Evolutionary conservation across 2,329 filamentous ascomycete species (phyloP), one percentile per base, ranked within the genome.

Genomic region (Nectriaceae sp.): DNA sequence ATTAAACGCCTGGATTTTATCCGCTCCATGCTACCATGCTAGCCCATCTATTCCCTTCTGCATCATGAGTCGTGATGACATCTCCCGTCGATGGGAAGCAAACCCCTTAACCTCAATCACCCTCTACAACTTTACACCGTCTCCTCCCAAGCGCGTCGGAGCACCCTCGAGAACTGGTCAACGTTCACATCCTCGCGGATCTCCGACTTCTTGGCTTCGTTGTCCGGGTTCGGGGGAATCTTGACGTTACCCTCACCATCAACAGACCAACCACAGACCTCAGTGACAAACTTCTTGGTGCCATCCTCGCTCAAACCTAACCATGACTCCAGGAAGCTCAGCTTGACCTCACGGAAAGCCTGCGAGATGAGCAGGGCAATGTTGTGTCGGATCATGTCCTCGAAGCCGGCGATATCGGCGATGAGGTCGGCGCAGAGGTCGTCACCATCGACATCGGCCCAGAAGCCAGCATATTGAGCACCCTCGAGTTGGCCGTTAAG

Each of bases 371-470:
- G 89, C 39, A 88, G 83, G 44, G 91, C 92, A 67, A 99, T 97
- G 62, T 90, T 84, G 59, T 95, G 82, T 58, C 94, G 87, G 75
- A 99, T 87, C 51, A 93, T 77, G 69, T 97, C 93, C 78, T 99
- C 94, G 69, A 99, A 99, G 33, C 92, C 94, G 39, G 85, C 82
- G 44, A 97, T 92, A 64, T 99, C 95, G 62, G 93, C 94, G 51
- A 93, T 90, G 60, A 99, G 77, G 69, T 99, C 94, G 52, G 93
- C 92, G 75, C 96, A 97, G 48, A 97, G 81, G 70, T 99, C 94
- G 67, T 99, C 93, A 50, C 85, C 88, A 76, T 97, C 90, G 49
- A 97, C 80, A 8, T 90, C 92, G 39, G 84, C 82, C 94, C 94
- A 99, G 84, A 99, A 99, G 60, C 84, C 81, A 50, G 86, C 79